Conservation (phyloP, 495 filamentous ascomycete species). For the Achaetomiella virescens region DNA sequence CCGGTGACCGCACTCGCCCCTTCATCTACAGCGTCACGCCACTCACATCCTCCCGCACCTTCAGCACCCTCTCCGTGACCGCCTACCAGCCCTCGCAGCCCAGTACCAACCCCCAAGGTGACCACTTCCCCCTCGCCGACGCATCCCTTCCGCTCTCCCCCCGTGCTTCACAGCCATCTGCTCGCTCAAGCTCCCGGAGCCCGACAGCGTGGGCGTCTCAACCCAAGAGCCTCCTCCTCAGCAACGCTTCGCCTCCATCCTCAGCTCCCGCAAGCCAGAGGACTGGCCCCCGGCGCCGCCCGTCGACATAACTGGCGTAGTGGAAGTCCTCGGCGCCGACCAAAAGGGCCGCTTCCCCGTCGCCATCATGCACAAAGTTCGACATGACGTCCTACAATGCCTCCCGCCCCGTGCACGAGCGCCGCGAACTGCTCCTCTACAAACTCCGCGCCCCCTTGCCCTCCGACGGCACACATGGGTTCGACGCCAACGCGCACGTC, state of each 20-base stretch:
- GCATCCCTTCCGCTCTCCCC: slow-evolving; percentile 33
- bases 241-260: slow-evolving; percentile 31
- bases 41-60: slow-evolving; percentile 50
- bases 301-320: slow-evolving; percentile 31
- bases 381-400: slow-evolving; percentile 55
- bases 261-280: slow-evolving; percentile 23
- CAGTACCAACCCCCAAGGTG: slow-evolving; percentile 24
- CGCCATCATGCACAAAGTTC: slow-evolving; percentile 56
- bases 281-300: slow-evolving; percentile 40
- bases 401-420: slow-evolving; percentile 44
- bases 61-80: slow-evolving; percentile 55
- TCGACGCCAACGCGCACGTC: slow-evolving; percentile 51
- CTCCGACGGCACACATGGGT: not conserved
- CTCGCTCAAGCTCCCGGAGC: slow-evolving; percentile 52
- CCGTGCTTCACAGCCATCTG: slow-evolving; percentile 56
- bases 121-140: slow-evolving; percentile 33
- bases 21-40: slow-evolving; percentile 54
- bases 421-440: slow-evolving; percentile 56
- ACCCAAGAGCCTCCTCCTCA: slow-evolving; percentile 34
- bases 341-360: slow-evolving; percentile 47
- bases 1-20: slow-evolving; percentile 46
- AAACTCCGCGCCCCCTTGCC: slow-evolving; percentile 43
- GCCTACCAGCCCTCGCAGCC: slow-evolving; percentile 42
- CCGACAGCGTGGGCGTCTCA: slow-evolving; percentile 25
- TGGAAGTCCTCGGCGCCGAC: slow-evolving; percentile 23